Base-by-base conservation (phyloP, 1,139 yeast species). In the Yamadazyma siamensis region DNA sequence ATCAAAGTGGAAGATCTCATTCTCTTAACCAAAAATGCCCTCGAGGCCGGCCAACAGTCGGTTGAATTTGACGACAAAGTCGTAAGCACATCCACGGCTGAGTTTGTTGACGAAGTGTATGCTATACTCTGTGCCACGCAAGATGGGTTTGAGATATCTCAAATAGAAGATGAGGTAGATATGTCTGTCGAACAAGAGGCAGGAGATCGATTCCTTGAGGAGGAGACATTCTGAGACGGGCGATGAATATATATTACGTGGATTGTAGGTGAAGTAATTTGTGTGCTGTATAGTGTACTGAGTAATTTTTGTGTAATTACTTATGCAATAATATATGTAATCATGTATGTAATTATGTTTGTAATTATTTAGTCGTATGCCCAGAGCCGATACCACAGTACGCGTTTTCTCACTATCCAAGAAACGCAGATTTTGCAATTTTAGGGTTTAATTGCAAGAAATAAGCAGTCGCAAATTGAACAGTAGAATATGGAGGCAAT, bases 1-100 rank as follows among this genome's bases (percentile, higher is more conserved):
- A 74, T 96, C 39, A 95, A 84, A 38, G 85, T 91, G 38, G 98
- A 91, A 56, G 77, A 87, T 20, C 59, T 89, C 31, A 75, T 83
- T 13, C 88, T 83, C 49, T 72, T 79, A 21, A 72, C 83, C 11
- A 72, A 71, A 34, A 84, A 77, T 25, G 24, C 33, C 6, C 9
- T 29, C 2, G 26, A 42, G 25, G 51, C 41, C 9, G 47, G 43
- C 8, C 22, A 25, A 16, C 13, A 17, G 3, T 14, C 28, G 5
- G 19, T 31, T 18, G 25, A 22, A 9, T 19, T 16, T 13, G 30
- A 25, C 15, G 29, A 15, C 12, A 25, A 26, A 11, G 18, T 12
- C 4, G 16, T 31, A 25, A 48, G 38, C 15, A 35, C 26, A 26
- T 26, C 29, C 3, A 27, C 39, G 7, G 28, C 25, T 15, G 41